Evolutionary conservation across 2,329 filamentous ascomycete species (phyloP), one percentile per base, ranked within the genome.

Genomic region (Fusarium chlamydosporum): DNA sequence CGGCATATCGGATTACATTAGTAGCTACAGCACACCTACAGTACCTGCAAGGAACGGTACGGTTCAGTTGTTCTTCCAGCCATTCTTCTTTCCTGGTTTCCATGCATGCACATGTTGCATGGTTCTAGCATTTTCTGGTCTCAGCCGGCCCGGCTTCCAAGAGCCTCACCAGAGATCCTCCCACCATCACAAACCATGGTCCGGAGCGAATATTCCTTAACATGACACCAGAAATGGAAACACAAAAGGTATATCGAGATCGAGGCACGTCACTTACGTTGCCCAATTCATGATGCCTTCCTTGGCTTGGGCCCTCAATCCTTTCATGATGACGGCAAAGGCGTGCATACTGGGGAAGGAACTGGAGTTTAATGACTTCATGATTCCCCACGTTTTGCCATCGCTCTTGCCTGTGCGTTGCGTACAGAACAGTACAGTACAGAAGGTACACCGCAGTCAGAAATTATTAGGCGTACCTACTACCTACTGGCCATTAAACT

Each of bases 141-240:
- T 66, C 26, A 67, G 46, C 71, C 71, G 69, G 71, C 64, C 71
- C 71, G 71, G 72, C 66, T 73, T 51, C 61, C 59, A 67, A 51
- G 54, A 40, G 52, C 59, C 57, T 58, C 61, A 59, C 13, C 29
- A 45, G 42, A 52, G 67, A 70, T 68, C 67, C 65, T 66, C 60
- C 47, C 59, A 62, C 59, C 59, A 45, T 62, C 47, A 60, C 42
- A 46, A 54, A 42, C 59, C 56, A 61, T 38, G 33, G 20, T 40
- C 52, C 66, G 57, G 58, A 72, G 54, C 54, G 64, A 52, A 37
- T 72, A 40, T 65, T 61, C 68, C 68, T 61, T 56, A 38, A 37
- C n/a, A 42, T 37, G 35, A 46, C 33, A 47, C 51, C 47, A 46
- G 52, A 68, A 65, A 45, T 54, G 65, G 64, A 35, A 63, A 48